Evolutionary conservation across 495 filamentous ascomycete species (phyloP), one percentile per base, ranked within the genome.

Genomic region (Chaetomium tenue): DNA sequence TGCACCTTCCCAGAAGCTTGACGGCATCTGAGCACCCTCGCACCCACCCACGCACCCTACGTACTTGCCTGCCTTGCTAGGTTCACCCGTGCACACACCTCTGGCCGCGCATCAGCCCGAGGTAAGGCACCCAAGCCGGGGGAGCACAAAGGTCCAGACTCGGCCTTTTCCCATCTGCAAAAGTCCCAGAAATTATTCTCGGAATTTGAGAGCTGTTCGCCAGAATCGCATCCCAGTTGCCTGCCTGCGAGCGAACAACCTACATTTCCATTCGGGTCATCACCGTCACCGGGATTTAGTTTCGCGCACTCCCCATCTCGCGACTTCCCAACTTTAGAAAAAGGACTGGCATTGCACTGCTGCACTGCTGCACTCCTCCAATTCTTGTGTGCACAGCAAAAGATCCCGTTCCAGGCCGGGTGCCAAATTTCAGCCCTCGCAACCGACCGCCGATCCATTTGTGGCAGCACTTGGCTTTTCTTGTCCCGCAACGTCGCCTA

Each of bases 121-220:
- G 55, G 55, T 28, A 42, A 25, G 54, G 33, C 54, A 57, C n/a
- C n/a, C 11, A 16, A 37, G 13, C 16, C 30, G 26, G 8, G 16
- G 28, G 20, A 40, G 20, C 28, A 56, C 44, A 58, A 58, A 58
- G 55, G 44, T 58, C 55, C 55, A 58, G 55, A 58, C 55, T 57
- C 54, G 13, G 13, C 26, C 20, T 25, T 37, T 57, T 42, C 33
- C 23, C 50, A 52, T 4, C 23, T 37, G 33, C 33, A 44, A 44
- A 44, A 44, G 40, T 44, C 40, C 40, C 40, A 44, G 40, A 18
- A 18, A 16, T 44, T 15, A 15, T 44, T 11, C 13, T 7, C 33
- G 33, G 33, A 37, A 37, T 37, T 37, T 37, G 33, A 37, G 33
- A 37, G 33, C 33, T 37, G 44, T 30, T 30, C 28, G 28, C 44